Evolutionary conservation across 495 filamentous ascomycete genomes (phyloP).

Genomic region (Lepidopterella palustris): DNA sequence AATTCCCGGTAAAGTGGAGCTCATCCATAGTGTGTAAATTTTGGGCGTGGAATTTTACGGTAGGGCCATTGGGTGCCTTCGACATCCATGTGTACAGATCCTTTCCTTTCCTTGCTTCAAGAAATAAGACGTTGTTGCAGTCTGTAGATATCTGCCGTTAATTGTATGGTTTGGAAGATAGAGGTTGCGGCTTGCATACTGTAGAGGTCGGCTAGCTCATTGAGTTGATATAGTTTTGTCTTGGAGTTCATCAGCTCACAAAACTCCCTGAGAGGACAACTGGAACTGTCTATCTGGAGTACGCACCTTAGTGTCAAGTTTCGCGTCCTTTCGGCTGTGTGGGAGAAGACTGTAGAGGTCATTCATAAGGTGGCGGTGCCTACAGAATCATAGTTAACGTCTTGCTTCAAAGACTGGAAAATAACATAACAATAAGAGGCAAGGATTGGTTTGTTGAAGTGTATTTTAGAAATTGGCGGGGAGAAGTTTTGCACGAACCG

Average conservation of each 20-base stretch:
- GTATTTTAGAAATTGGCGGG: neutral
- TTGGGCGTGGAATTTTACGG: slow-evolving; percentile 76
- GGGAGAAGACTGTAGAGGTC: slow-evolving; percentile 86
- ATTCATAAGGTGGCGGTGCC: slow-evolving; percentile 86
- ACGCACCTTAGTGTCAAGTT: slow-evolving; percentile 91
- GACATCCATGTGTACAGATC: slow-evolving; percentile 92
- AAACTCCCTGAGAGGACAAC: too few relatives aligned
- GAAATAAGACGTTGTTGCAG: slow-evolving; percentile 96
- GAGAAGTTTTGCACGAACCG: slow-evolving; percentile 48
- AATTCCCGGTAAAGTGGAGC: slow-evolving; percentile 94
- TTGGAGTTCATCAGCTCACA: too few relatives aligned
- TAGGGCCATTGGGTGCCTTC: slow-evolving; percentile 92
- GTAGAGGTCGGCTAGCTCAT: slow-evolving; percentile 94
- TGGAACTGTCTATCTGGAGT: too few relatives aligned
- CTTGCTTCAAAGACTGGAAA: neutral
- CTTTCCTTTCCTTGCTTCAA: slow-evolving; percentile 90
- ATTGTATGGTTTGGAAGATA: too few relatives aligned
- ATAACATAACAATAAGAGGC: too few relatives aligned
- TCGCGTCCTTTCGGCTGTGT: slow-evolving; percentile 87
- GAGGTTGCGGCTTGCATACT: too few relatives aligned
- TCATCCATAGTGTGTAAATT: slow-evolving; percentile 93
- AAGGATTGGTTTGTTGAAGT: too few relatives aligned
- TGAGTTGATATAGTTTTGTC: slow-evolving; percentile 85
- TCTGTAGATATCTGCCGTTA: too few relatives aligned
- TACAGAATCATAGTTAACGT: slow-evolving; percentile 32